Conservation (phyloP, 1,284 basidiomycete genomes). For the Heterobasidion occidentale region DNA sequence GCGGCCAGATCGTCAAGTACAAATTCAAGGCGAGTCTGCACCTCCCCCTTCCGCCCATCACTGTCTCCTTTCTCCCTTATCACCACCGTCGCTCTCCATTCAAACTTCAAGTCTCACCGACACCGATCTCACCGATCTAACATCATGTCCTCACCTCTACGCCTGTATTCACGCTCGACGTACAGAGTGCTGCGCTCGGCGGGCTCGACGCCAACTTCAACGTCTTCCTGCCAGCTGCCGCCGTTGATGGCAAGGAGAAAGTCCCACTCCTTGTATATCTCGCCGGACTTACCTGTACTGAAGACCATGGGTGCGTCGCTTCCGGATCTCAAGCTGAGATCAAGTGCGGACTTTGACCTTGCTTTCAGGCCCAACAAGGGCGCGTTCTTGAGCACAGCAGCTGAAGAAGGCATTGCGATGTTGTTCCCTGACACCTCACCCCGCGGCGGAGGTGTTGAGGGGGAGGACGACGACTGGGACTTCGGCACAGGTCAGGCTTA, state of each 20-base stretch:
- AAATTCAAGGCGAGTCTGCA: slow-evolving; percentile 60
- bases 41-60: not conserved
- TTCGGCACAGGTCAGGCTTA: slow-evolving; percentile 63
- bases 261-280: slow-evolving; percentile 88
- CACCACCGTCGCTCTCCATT: too few species aligned
- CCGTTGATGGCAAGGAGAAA: slow-evolving; percentile 54
- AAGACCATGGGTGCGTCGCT: slow-evolving; percentile 78
- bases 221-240: slow-evolving; percentile 76
- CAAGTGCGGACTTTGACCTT: not conserved
- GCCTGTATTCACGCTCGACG: too few species aligned
- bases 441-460: slow-evolving; percentile 83
- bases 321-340: not conserved
- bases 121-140: too few species aligned
- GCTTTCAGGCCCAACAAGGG: slow-evolving; percentile 76
- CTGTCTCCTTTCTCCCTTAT: not conserved
- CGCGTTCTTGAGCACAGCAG: slow-evolving; percentile 74
- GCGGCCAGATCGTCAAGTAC: slow-evolving; percentile 80
- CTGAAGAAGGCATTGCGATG: slow-evolving; percentile 80
- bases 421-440: slow-evolving; percentile 97
- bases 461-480: slow-evolving; percentile 87
- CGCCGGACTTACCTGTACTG: slow-evolving; percentile 91
- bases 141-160: too few species aligned
- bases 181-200: slow-evolving; percentile 65
- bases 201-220: slow-evolving; percentile 82
- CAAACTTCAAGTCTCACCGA: too few species aligned